These are phyloP conservation scores for Angomonas deanei DNA, from an alignment of 208 protist species.

Conservation along the genomic window DNA sequence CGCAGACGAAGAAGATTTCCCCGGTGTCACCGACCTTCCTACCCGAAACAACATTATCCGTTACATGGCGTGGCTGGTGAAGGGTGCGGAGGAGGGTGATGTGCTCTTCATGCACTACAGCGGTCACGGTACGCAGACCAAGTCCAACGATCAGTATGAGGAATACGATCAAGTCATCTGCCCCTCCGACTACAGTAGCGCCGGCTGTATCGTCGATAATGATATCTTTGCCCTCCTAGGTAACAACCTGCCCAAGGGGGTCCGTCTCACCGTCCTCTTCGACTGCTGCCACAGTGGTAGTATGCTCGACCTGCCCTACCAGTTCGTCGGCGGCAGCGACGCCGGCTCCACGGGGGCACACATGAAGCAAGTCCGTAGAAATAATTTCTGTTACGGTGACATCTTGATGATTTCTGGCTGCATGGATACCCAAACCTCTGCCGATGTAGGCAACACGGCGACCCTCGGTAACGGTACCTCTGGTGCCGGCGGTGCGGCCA, in stretches of 20 bases:
- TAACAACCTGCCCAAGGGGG: slow-evolving; percentile 35
- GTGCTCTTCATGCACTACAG: slow-evolving; percentile 80
- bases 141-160: slow-evolving; percentile 51
- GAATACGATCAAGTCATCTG: slow-evolving; percentile 71
- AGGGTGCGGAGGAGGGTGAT: slow-evolving; percentile 55
- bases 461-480: slow-evolving; percentile 35
- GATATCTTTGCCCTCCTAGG: slow-evolving; percentile 56
- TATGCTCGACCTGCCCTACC: slow-evolving; percentile 77
- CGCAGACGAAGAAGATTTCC: slow-evolving; percentile 51
- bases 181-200: slow-evolving; percentile 46
- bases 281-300: slow-evolving; percentile 90
- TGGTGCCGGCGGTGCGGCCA: slow-evolving; percentile 64
- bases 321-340: slow-evolving; percentile 32
- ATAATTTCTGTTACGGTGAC: slow-evolving; percentile 43
- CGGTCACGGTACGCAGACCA: slow-evolving; percentile 69
- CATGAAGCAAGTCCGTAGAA: slow-evolving; percentile 59
- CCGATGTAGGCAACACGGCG: slow-evolving; percentile 52
- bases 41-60: slow-evolving; percentile 57
- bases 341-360: slow-evolving; percentile 20
- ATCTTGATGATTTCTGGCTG: slow-evolving; percentile 72
- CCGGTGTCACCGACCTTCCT: slow-evolving; percentile 28
- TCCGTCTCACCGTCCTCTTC: slow-evolving; percentile 71
- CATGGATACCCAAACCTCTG: slow-evolving; percentile 50
- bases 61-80: slow-evolving; percentile 69
- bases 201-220: slow-evolving; percentile 68